Base-by-base conservation (phyloP, 805 yeast species). In the Lachancea nothofagi region DNA sequence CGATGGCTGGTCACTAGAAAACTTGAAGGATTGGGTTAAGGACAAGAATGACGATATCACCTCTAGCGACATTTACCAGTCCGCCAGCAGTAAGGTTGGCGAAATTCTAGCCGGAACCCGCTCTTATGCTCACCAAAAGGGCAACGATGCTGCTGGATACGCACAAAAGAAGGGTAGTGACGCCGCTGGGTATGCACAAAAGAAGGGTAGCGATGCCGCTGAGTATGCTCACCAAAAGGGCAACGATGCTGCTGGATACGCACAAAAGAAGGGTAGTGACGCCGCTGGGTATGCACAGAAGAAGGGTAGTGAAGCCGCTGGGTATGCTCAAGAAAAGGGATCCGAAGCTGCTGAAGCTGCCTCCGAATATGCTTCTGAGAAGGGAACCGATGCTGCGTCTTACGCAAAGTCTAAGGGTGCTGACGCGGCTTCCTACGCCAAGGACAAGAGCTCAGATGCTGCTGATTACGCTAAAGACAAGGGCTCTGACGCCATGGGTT, bases 21-120 rank as follows among this genome's bases (percentile, higher is more conserved):
- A 66, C 26, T 41, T 69, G 29, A 60, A 64, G 36, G 57, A 59
- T 17, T 72, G 76, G 76, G 53, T 65, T 14, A 49, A 47, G 20
- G 61, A 56, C 34, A 61, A 63, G 42, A 54, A 49, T n/a, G 62
- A 57, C 13, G 39, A 56, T 14, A 29, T 36, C 12, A 36, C 38
- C 17, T 51, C 62, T 36, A 47, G 55, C 21, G 62, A 57, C 7
- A 47, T 63, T 33, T 33, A 58, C 29, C 36, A 44, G 9, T 42
- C 47, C 10, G 51, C 55, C 10, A 42, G 40, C 17, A 24, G 33
- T n/a, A 44, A 47, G 20, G 47, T 53, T 29, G 39, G 41, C 13
- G 40, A 42, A 13, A 15, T 42, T 21, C 29, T 46, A 18, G 39
- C 33, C 27, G 30, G 39, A 36, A 15, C 38, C 4, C 26, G 33